These are phyloP conservation scores for Catenaria anguillulae DNA, from an alignment of 371 early-diverging fungal genomes.

Conservation along the genomic window DNA sequence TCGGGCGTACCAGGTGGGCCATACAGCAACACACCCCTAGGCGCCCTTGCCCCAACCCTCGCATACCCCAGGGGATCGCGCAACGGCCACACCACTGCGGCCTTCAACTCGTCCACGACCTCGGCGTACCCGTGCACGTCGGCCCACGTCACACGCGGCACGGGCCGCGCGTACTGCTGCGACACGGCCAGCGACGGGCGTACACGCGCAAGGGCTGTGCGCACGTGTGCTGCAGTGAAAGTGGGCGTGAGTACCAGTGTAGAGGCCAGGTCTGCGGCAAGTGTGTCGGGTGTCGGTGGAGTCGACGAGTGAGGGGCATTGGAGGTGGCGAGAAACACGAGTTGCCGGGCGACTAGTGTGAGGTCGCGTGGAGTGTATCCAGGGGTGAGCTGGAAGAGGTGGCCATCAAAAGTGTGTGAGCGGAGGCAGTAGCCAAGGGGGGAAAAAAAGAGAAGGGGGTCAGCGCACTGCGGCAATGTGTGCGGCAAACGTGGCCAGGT, in stretches of 20 bases:
- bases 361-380: neutral
- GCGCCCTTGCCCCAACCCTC: constrained; percentile 52
- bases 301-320: too few species aligned
- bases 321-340: neutral
- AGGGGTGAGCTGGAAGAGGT: neutral
- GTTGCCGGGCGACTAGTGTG: neutral
- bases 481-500: neutral
- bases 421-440: neutral
- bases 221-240: neutral
- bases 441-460: neutral
- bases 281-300: too few species aligned
- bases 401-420: too few species aligned
- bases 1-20: constrained; percentile 85
- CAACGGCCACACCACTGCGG: constrained; percentile 54
- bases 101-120: neutral
- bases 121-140: neutral
- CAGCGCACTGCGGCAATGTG: neutral
- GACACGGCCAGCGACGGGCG: neutral
- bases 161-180: neutral
- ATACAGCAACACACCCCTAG: constrained; percentile 64
- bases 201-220: neutral
- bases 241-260: neutral
- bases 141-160: neutral
- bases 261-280: too few species aligned
- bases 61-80: constrained; percentile 40